These are phyloP conservation scores for Paragyromitra xinjiangensis DNA, from an alignment of 495 filamentous ascomycete species.

Conservation along the genomic window DNA sequence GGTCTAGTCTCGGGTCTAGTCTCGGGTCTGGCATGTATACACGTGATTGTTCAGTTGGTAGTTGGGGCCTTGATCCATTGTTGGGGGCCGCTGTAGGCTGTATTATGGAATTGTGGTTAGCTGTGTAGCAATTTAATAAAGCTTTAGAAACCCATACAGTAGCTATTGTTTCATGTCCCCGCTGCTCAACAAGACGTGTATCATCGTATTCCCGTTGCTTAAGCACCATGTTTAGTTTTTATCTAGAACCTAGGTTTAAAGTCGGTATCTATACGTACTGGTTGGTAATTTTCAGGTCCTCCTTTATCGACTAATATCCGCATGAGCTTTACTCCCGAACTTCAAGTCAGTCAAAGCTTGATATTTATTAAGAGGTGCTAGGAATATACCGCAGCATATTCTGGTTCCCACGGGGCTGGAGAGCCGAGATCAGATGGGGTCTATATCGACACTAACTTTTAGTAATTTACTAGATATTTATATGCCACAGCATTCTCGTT, in stretches of 20 bases:
- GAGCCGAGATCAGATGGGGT: background rate
- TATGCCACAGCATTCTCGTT: background rate
- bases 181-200: background rate
- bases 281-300: background rate
- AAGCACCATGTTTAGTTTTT: slow-evolving; percentile 2
- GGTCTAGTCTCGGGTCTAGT: background rate
- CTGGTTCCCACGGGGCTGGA: background rate
- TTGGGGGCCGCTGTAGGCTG: background rate
- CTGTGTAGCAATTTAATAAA: background rate
- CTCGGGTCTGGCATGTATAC: background rate
- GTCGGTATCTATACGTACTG: background rate
- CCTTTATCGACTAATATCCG: background rate
- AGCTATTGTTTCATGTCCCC: background rate
- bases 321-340: background rate
- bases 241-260: background rate
- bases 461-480: background rate
- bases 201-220: background rate
- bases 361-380: background rate
- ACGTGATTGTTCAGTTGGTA: background rate
- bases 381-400: background rate
- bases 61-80: background rate
- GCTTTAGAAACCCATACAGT: slow-evolving; percentile 5
- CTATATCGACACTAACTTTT: background rate
- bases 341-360: background rate
- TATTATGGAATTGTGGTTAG: background rate